Evolutionary conservation across 768 basidiomycete species (phyloP).

Genomic region (Tulasnella sp.): DNA sequence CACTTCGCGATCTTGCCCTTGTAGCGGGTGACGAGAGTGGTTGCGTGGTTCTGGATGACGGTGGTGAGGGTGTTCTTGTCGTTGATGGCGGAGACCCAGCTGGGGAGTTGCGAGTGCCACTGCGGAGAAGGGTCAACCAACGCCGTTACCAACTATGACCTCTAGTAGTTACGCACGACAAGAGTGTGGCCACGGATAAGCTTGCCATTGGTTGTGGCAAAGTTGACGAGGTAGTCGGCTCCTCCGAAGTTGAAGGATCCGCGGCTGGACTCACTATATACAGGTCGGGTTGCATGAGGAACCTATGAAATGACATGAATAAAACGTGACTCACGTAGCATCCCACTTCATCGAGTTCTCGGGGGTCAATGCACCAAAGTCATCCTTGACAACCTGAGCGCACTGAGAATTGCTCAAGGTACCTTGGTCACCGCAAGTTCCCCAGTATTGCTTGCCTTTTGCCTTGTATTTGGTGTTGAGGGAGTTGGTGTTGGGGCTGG

Average conservation of each 20-base stretch:
- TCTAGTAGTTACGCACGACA: background rate
- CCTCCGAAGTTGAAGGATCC: constrained; percentile 27
- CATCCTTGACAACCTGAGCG: constrained; percentile 25
- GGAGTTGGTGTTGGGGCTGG: background rate
- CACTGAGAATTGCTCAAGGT: constrained; percentile 22
- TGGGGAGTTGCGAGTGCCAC: constrained; percentile 27
- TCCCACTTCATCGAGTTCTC: constrained; percentile 28
- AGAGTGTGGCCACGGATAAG: constrained; percentile 29
- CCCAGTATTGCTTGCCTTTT: constrained; percentile 14
- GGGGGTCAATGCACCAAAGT: constrained; percentile 29
- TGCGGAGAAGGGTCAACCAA: background rate
- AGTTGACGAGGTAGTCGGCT: constrained; percentile 29
- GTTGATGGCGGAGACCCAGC: constrained; percentile 26
- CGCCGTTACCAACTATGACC: background rate
- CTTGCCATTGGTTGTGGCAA: constrained; percentile 26
- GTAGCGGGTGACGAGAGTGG: constrained; percentile 26
- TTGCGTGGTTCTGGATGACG: constrained; percentile 30
- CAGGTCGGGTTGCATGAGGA: background rate
- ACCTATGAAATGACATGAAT: background rate
- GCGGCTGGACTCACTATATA: constrained; percentile 23
- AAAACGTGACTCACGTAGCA: background rate
- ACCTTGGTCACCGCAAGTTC: constrained; percentile 13
- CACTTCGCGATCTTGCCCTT: constrained; percentile 26
- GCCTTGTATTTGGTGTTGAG: constrained; percentile 21
- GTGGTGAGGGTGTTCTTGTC: constrained; percentile 25